Percentiles rank a stretch among this genome's conserved stretches.
Conservation (phyloP, 164 flowering plant genomes). For the Vitis rotundifolia region DNA sequence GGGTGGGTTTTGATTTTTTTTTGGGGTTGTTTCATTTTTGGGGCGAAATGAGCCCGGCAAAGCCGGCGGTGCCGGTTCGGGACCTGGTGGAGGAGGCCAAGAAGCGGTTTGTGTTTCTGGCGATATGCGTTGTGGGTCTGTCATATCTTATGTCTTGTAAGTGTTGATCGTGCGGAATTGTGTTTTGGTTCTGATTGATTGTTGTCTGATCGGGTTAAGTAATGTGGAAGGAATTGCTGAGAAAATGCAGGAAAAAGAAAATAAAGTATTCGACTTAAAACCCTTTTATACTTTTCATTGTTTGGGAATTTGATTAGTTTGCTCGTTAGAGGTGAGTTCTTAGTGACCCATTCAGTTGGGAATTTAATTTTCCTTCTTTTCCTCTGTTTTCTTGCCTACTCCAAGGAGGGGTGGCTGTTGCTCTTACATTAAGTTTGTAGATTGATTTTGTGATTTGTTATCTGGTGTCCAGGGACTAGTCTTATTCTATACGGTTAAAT, state of each 20-base stretch:
- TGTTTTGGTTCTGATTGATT: background rate
- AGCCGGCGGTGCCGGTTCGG: conserved; percentile 46
- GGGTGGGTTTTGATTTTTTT: conserved; percentile 5
- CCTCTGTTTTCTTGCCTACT: too few relatives aligned
- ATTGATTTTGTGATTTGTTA: too few relatives aligned
- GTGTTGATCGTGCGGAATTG: conserved; percentile 20
- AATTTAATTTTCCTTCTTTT: too few relatives aligned
- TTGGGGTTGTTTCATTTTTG: conserved; percentile 7
- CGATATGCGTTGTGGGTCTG: conserved; percentile 78
- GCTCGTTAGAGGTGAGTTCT: too few relatives aligned
- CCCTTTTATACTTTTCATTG: too few relatives aligned
- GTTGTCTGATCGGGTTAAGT: background rate
- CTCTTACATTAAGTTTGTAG: too few relatives aligned
- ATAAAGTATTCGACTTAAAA: too few relatives aligned
- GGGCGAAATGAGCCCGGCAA: conserved; percentile 55
- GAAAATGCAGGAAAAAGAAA: background rate
- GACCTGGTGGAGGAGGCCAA: conserved; percentile 96
- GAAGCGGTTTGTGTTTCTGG: conserved; percentile 78
- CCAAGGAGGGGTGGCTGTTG: too few relatives aligned
- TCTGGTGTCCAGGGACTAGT: too few relatives aligned
- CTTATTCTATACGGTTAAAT: too few relatives aligned
- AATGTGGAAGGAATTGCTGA: background rate
- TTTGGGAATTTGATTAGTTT: too few relatives aligned
- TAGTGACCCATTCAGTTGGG: too few relatives aligned
- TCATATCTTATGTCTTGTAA: conserved; percentile 96